Evolutionary conservation across 179 eudicot species (phyloP).

Genomic region (Patellifolia procumbens): DNA sequence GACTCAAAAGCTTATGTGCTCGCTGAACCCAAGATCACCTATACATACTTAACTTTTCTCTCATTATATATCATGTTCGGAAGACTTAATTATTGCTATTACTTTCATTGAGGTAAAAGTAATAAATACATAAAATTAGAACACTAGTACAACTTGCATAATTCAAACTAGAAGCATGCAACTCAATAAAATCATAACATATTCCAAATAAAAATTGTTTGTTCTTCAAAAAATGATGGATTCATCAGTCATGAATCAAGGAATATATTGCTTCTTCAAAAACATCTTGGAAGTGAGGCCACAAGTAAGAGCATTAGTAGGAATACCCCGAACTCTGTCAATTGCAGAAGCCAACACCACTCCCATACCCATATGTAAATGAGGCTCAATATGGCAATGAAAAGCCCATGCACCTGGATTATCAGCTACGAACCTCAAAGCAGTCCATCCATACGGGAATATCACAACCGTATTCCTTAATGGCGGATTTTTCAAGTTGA

Average conservation of each 20-base stretch:
- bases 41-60: no score
- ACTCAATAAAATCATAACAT: no score
- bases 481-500: conserved; percentile 77
- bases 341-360: conserved; percentile 68
- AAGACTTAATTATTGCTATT: no score
- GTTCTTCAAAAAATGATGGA: not conserved
- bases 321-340: conserved; percentile 41
- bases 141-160: no score
- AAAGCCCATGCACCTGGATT: conserved; percentile 97
- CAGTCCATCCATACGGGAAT: conserved; percentile 87
- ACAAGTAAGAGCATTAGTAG: conserved; percentile 59
- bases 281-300: conserved; percentile 67
- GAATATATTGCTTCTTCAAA: conserved; percentile 23
- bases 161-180: no score
- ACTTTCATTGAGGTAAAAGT: no score
- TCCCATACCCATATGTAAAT: conserved; percentile 95
- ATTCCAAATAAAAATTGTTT: no score
- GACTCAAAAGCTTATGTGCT: no score
- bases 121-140: no score
- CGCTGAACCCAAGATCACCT: no score
- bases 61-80: no score
- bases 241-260: conserved; percentile 1
- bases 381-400: conserved; percentile 94
- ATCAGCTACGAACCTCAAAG: conserved; percentile 75
- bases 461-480: conserved; percentile 69